Base-by-base conservation (phyloP, 305 asterid genomes). In the Salvia sclarea region DNA sequence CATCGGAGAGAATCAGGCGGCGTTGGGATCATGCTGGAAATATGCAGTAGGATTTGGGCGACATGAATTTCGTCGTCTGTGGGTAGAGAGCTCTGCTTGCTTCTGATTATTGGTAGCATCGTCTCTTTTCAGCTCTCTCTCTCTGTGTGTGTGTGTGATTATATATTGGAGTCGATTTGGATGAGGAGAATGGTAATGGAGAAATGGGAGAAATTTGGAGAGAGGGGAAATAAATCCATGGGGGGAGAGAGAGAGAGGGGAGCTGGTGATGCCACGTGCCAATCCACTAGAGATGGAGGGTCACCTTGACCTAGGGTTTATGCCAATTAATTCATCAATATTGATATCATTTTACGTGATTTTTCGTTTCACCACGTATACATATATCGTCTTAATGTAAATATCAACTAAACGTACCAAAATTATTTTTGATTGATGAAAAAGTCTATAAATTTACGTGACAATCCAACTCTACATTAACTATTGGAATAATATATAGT, bases 191-290 rank as follows among this genome's bases (percentile, higher is more conserved):
- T 48, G 11, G 14, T 7, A 31, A 37, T 18, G 76, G 21, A 14
- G n/a, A 65, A 28, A 12, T 31, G 40, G 61, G 5, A 67, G 59
- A 66, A 33, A 14, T 9, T 22, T 68, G 28, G 56, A 25, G 72
- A 58, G 48, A 11, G 33, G 38, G 64, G 45, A 38, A 72, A 66
- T 37, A 78, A 72, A 74, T 76, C 79, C 61, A 67, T n/a, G n/a
- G n/a, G n/a, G n/a, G n/a, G n/a, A n/a, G 43, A 28, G 56, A 37
- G 59, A 69, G 81, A 64, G 71, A 31, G 55, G 75, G 83, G 73
- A 77, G 66, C 53, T 79, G 81, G 64, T 64, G 68, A 14, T 76
- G 88, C 81, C 91, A 83, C 91, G 91, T 85, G 91, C 48, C 82
- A 31, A 10, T 0, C 35, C 30, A 70, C 31, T 70, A 79, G 78